These are phyloP conservation scores for Petunia secreta DNA, from an alignment of 257 asterid species.

Conservation along the genomic window DNA sequence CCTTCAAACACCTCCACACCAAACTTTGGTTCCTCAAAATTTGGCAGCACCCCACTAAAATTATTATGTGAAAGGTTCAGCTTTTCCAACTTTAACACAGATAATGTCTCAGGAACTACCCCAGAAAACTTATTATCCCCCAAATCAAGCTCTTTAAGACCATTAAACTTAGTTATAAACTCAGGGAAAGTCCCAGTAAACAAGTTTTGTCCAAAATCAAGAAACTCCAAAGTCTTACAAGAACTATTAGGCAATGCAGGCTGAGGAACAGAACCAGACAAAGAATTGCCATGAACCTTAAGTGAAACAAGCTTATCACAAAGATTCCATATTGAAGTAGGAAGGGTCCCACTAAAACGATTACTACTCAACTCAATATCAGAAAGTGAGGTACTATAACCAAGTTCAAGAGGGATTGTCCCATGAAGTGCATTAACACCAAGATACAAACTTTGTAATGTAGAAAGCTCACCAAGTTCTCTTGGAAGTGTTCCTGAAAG, in stretches of 20 bases:
- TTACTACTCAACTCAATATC: conserved; percentile 84
- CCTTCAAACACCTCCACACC: conserved; percentile 81
- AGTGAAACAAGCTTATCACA: conserved; percentile 77
- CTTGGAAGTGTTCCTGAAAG: conserved; percentile 82
- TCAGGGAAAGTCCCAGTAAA: conserved; percentile 77
- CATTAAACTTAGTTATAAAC: conserved; percentile 56
- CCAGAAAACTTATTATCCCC: conserved; percentile 69
- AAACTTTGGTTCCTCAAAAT: conserved; percentile 67
- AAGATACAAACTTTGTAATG: conserved; percentile 71
- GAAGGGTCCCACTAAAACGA: conserved; percentile 66
- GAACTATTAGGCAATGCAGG: conserved; percentile 80
- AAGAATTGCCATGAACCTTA: conserved; percentile 69
- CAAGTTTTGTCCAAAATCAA: conserved; percentile 80
- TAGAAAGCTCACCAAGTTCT: conserved; percentile 77
- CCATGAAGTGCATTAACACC: conserved; percentile 74
- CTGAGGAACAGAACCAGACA: conserved; percentile 75
- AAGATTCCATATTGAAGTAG: conserved; percentile 90
- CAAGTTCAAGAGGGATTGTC: conserved; percentile 83
- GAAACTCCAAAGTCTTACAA: conserved; percentile 66
- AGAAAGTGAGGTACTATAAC: conserved; percentile 73
- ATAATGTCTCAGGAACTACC: conserved; percentile 55
- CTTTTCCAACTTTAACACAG: conserved; percentile 61
- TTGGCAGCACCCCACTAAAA: conserved; percentile 85
- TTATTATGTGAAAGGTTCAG: conserved; percentile 92
- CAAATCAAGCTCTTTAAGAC: conserved; percentile 77